Conservation (phyloP, 306 rosid species). For the Cucumis cinereus region DNA sequence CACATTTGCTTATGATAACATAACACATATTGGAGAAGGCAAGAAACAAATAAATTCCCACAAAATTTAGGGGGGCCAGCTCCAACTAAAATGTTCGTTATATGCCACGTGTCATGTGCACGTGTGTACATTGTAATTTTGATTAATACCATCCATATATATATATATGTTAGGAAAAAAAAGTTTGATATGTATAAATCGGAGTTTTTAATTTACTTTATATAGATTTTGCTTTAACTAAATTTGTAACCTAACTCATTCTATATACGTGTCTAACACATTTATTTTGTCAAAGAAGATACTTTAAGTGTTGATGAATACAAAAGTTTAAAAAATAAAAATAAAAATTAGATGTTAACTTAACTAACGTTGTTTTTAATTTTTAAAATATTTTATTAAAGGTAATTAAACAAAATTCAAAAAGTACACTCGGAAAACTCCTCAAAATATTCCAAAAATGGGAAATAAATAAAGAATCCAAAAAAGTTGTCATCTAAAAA, state of each 20-base stretch:
- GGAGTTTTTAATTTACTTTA: too few relatives aligned
- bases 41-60: not conserved
- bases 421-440: not conserved
- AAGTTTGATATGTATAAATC: too few relatives aligned
- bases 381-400: not conserved
- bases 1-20: not conserved
- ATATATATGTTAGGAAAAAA: too few relatives aligned
- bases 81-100: not conserved
- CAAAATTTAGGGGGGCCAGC: not conserved
- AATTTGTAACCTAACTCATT: too few relatives aligned
- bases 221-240: too few relatives aligned
- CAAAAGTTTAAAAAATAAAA: too few relatives aligned
- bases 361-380: not conserved
- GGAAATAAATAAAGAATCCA: not conserved
- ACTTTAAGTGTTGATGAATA: too few relatives aligned
- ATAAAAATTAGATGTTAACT: too few relatives aligned
- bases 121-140: not conserved
- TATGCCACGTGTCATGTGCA: not conserved
- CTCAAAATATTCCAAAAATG: not conserved
- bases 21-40: not conserved
- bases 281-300: too few relatives aligned
- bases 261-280: too few relatives aligned
- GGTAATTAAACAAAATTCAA: not conserved
- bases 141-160: too few relatives aligned
- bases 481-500: not conserved